Percentiles rank a stretch among this genome's conserved stretches.
Evolutionary conservation across 208 protist genomes (phyloP).

Genomic region (Acanthamoeba healyi): DNA sequence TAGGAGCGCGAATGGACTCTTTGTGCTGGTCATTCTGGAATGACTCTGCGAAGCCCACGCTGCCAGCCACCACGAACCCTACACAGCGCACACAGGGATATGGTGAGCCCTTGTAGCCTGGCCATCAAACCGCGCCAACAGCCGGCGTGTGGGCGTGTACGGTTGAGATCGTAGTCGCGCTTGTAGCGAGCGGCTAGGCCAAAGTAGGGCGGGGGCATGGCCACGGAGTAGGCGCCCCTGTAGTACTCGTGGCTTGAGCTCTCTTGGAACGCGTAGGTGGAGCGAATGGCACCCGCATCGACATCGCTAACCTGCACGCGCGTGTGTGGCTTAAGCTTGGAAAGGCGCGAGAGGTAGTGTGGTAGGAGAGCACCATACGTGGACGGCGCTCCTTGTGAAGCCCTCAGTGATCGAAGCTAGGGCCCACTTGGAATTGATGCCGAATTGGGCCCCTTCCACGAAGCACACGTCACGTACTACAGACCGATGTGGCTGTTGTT

Average conservation of each 20-base stretch:
- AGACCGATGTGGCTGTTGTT: neutral
- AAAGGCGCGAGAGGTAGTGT: neutral
- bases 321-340: neutral
- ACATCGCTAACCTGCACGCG: neutral
- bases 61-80: neutral
- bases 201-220: slow-evolving; percentile 5
- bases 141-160: neutral
- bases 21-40: neutral
- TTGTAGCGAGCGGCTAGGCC: slow-evolving; percentile 16
- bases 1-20: neutral
- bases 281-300: neutral
- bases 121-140: neutral
- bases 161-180: neutral
- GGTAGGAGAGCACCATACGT: neutral
- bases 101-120: neutral
- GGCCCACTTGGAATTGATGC: neutral
- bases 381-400: neutral
- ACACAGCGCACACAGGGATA: too few species aligned
- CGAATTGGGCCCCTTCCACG: neutral
- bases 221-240: neutral
- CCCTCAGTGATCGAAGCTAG: neutral
- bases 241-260: neutral
- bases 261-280: neutral
- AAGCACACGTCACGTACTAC: neutral
- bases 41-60: neutral